phyloP scores from a whole-genome alignment of 2,329 filamentous ascomycete species.

The Fusarium drepaniforme region DNA sequence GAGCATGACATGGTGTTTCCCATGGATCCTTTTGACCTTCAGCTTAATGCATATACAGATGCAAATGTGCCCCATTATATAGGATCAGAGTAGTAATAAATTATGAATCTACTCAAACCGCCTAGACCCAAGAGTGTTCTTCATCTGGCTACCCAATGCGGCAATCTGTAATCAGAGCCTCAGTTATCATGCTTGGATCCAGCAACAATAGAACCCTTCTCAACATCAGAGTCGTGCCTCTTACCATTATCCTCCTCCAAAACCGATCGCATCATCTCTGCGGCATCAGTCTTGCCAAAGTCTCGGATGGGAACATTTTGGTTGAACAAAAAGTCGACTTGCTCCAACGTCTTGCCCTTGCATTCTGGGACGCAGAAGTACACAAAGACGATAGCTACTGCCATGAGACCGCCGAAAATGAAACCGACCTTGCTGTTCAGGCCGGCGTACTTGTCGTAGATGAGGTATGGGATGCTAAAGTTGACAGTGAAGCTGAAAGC shows the following conservation, averaged over 20 bases:
- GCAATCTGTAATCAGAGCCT: background rate
- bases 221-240: background rate
- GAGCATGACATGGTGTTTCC: conserved; percentile 21
- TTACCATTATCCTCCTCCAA: background rate
- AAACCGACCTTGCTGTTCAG: conserved; percentile 36
- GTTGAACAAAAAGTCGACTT: conserved; percentile 39
- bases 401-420: conserved; percentile 34
- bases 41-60: conserved; percentile 36
- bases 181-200: background rate
- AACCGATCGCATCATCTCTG: conserved; percentile 17
- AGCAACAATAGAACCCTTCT: fast-evolving
- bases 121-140: background rate
- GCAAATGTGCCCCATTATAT: background rate
- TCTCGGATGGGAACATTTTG: conserved; percentile 22
- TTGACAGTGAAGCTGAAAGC: conserved; percentile 30
- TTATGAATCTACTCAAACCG: background rate
- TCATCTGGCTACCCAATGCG: background rate
- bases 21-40: conserved; percentile 30
- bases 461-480: conserved; percentile 37
- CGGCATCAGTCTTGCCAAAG: conserved; percentile 28
- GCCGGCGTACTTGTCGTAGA: conserved; percentile 33
- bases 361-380: conserved; percentile 39
- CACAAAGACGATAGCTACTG: background rate
- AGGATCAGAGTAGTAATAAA: background rate
- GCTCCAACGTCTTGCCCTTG: conserved; percentile 34